Evolutionary conservation across 225 moss, liverwort and hornwort species (phyloP).

Genomic region (Pseudoscleropodium purum): DNA sequence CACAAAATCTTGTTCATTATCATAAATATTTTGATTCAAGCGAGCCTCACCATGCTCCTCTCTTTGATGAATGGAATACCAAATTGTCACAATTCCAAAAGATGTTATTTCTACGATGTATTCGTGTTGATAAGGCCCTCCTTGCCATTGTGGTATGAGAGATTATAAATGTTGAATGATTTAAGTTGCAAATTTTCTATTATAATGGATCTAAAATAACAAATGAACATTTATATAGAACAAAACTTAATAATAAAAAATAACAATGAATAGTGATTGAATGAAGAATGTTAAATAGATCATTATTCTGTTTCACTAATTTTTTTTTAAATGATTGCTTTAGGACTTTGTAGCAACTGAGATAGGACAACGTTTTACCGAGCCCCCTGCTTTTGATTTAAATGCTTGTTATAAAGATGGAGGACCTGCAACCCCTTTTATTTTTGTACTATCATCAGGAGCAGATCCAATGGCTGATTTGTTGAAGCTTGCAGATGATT

Average conservation of each 20-base stretch:
- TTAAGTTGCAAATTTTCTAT: too few species aligned
- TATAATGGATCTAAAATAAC: not conserved
- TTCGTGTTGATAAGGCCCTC: constrained; percentile 72
- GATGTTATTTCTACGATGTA: constrained; percentile 65
- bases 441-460: constrained; percentile 76
- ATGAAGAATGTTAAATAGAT: not conserved
- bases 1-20: constrained; percentile 48
- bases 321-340: not conserved
- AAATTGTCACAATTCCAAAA: constrained; percentile 70
- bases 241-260: too few species aligned
- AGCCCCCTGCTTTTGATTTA: constrained; percentile 73
- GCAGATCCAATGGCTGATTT: constrained; percentile 93
- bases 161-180: not conserved
- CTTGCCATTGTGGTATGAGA: constrained; percentile 44
- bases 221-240: not conserved
- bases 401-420: constrained; percentile 78
- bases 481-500: constrained; percentile 65
- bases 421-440: constrained; percentile 61
- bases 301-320: not conserved
- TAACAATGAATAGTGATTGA: not conserved
- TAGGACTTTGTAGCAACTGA: constrained; percentile 63
- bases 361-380: constrained; percentile 64
- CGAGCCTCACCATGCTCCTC: constrained; percentile 47
- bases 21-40: constrained; percentile 69
- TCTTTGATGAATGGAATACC: constrained; percentile 62